Conservation (phyloP, 1,139 yeast genomes). For the Suhomyces ambrosiae region DNA sequence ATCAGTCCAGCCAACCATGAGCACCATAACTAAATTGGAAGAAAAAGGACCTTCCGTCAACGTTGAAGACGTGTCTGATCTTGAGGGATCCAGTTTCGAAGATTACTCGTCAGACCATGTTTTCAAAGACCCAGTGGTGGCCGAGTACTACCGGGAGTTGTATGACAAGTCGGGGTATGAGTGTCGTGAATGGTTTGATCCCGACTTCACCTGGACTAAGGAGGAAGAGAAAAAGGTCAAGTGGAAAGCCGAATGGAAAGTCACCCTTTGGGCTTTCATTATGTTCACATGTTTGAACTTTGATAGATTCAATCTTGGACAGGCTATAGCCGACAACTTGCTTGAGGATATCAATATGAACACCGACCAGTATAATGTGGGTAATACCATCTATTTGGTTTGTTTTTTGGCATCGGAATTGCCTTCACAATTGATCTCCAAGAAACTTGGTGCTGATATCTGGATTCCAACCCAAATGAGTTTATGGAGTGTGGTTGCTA, state of each 20-base stretch:
- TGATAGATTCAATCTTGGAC: constrained; percentile 52
- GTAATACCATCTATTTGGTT: constrained; percentile 46
- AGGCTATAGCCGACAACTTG: constrained; percentile 53
- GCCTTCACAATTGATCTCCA: constrained; percentile 59
- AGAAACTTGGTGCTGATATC: constrained; percentile 52
- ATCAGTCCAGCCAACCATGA: too few relatives aligned
- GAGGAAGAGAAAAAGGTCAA: constrained; percentile 45
- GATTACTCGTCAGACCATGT: constrained; percentile 9
- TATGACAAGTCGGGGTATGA: constrained; percentile 49
- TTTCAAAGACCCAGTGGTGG: constrained; percentile 39
- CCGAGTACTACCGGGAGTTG: constrained; percentile 37
- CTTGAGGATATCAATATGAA: constrained; percentile 44
- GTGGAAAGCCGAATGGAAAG: constrained; percentile 46
- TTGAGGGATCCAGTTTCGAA: background rate
- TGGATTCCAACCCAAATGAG: constrained; percentile 57
- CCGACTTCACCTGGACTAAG: constrained; percentile 45
- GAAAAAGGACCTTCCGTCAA: background rate
- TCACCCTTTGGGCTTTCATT: constrained; percentile 48
- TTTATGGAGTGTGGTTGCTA: constrained; percentile 52
- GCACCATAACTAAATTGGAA: too few relatives aligned
- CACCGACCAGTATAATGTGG: constrained; percentile 50
- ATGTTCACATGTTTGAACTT: constrained; percentile 54
- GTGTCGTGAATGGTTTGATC: constrained; percentile 47
- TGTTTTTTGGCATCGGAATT: constrained; percentile 53
- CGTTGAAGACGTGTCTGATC: background rate